These are phyloP conservation scores for Casuarina equisetifolia DNA, from an alignment of 306 rosid genomes.

Conservation along the genomic window DNA sequence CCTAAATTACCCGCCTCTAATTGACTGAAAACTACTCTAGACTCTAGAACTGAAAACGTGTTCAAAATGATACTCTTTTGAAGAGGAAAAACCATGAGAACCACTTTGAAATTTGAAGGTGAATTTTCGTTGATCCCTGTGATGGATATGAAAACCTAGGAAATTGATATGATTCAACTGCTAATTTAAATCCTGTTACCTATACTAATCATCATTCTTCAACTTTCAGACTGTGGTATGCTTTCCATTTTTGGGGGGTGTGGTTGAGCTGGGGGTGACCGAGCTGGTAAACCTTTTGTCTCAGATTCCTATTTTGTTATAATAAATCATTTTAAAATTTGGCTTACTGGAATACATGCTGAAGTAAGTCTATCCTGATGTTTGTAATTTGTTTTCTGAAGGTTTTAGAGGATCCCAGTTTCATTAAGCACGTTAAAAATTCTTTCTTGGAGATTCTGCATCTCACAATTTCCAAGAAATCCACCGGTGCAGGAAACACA, in stretches of 20 bases:
- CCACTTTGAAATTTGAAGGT: not conserved
- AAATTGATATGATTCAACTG: not conserved
- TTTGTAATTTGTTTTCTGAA: constrained; percentile 29
- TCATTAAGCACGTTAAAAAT: constrained; percentile 53
- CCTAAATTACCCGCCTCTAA: not conserved
- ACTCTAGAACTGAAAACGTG: not conserved
- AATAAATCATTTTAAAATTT: constrained; percentile 10
- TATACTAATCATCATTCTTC: constrained; percentile 20
- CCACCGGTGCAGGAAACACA: constrained; percentile 28
- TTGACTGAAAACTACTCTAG: not conserved
- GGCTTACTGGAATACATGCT: not conserved
- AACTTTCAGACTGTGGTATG: constrained; percentile 73
- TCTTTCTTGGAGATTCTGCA: constrained; percentile 52
- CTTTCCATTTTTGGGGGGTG: constrained; percentile 80
- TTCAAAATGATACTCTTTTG: not conserved
- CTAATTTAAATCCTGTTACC: not conserved
- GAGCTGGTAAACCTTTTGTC: constrained; percentile 46
- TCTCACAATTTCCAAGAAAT: constrained; percentile 30
- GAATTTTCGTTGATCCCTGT: not conserved
- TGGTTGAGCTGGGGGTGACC: constrained; percentile 68
- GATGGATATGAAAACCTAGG: not conserved
- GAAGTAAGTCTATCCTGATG: constrained; percentile 8
- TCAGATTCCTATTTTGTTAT: constrained; percentile 4
- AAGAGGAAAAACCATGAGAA: not conserved
- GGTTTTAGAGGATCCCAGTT: constrained; percentile 67